Conservation (phyloP, 208 protist species). For the Acanthamoeba quina region DNA sequence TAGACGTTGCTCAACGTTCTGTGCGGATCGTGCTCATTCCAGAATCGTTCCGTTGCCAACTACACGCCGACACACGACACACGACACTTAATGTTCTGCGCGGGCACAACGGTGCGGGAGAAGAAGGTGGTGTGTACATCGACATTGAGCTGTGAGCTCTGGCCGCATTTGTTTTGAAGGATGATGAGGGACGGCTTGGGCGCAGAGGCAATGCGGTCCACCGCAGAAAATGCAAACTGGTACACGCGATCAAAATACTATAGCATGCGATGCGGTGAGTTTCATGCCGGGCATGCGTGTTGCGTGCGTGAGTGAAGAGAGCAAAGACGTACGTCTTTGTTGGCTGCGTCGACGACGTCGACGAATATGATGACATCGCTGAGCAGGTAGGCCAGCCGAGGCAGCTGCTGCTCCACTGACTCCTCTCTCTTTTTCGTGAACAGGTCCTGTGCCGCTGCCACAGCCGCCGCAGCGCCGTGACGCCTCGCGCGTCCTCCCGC, state of each 20-base stretch:
- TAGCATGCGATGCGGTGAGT: neutral
- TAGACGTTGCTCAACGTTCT: constrained; percentile 30
- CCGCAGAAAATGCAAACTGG: constrained; percentile 40
- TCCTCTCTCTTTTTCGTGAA: constrained; percentile 52
- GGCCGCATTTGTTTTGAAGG: constrained; percentile 54
- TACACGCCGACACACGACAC: neutral
- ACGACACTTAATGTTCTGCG: neutral
- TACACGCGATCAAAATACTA: constrained; percentile 29
- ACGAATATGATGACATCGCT: constrained; percentile 57
- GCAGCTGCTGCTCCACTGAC: constrained; percentile 45
- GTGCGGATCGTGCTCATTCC: constrained; percentile 62
- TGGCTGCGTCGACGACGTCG: constrained; percentile 38
- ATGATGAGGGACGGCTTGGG: constrained; percentile 56
- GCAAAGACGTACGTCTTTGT: constrained; percentile 17
- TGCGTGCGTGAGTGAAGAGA: neutral
- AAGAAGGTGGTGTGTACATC: neutral
- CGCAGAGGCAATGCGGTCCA: constrained; percentile 48
- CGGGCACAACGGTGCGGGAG: neutral
- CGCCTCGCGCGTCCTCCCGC: constrained; percentile 1
- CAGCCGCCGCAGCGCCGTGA: constrained; percentile 3
- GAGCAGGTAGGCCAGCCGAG: constrained; percentile 32
- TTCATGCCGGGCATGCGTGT: neutral
- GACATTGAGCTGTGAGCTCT: constrained; percentile 25
- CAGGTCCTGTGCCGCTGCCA: constrained; percentile 32
- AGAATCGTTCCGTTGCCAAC: constrained; percentile 33